Evolutionary conservation across 768 basidiomycete species (phyloP).

Genomic region (Exidia glandulosa): DNA sequence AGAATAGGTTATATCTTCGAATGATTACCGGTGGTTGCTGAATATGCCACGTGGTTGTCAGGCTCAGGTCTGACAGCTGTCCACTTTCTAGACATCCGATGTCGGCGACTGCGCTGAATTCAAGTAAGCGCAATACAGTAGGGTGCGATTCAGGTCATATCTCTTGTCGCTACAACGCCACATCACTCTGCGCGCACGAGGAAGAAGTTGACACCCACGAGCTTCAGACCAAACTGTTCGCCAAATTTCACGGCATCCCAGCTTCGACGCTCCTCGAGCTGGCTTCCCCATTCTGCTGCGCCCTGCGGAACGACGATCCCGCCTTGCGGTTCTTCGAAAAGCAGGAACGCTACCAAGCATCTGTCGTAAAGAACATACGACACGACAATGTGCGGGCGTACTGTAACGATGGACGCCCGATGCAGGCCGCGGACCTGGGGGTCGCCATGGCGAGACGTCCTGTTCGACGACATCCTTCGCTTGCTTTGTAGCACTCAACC

Average conservation of each 20-base stretch:
- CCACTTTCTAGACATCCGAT: no score
- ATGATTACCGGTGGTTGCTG: no score
- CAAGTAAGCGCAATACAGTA: no score
- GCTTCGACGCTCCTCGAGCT: slow-evolving; percentile 33
- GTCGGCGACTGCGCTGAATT: no score
- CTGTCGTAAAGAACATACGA: background rate
- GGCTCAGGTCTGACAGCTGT: no score
- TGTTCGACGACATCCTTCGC: background rate
- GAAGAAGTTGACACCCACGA: slow-evolving; percentile 52
- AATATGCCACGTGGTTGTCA: no score
- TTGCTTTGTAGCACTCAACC: background rate
- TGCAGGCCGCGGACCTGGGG: slow-evolving; percentile 44
- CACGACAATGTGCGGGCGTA: slow-evolving; percentile 17
- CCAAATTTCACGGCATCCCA: slow-evolving; percentile 51
- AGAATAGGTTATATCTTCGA: no score
- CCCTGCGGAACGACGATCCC: slow-evolving; percentile 30
- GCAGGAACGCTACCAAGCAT: slow-evolving; percentile 34
- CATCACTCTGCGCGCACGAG: no score
- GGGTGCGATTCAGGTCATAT: no score
- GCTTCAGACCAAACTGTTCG: slow-evolving; percentile 35
- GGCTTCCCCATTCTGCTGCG: slow-evolving; percentile 35
- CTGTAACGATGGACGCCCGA: slow-evolving; percentile 50
- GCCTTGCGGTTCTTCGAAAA: slow-evolving; percentile 46
- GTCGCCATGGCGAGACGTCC: slow-evolving; percentile 37
- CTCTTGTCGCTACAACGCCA: no score